Conservation (phyloP, 1,284 basidiomycete species). For the Ganoderma boninense region DNA sequence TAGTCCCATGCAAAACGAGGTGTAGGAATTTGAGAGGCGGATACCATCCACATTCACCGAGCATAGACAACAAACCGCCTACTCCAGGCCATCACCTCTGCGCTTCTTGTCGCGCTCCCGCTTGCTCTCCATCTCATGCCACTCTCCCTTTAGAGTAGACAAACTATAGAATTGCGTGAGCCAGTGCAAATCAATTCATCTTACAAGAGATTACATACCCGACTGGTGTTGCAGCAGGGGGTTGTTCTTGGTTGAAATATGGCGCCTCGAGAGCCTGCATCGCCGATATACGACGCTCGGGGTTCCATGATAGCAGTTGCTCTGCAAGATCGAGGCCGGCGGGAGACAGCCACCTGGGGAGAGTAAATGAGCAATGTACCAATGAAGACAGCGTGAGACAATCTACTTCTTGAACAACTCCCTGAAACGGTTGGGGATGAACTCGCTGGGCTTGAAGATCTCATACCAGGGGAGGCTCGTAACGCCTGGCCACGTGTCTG, state of each 20-base stretch:
- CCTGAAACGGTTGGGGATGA: conserved; percentile 76
- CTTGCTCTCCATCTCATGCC: conserved; percentile 95
- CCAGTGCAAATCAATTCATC: neutral
- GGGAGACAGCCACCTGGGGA: conserved; percentile 80
- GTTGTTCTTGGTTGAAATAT: conserved; percentile 88
- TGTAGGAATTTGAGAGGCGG: neutral
- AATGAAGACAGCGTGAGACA: neutral
- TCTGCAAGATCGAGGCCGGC: conserved; percentile 89
- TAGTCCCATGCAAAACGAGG: conserved; percentile 21
- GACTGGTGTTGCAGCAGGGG: conserved; percentile 75
- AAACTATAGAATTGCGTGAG: conserved; percentile 55
- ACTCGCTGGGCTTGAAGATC: conserved; percentile 89
- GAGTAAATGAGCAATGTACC: conserved; percentile 8
- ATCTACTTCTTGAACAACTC: conserved; percentile 83
- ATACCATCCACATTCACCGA: neutral
- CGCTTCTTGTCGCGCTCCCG: conserved; percentile 83
- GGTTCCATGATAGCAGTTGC: conserved; percentile 85
- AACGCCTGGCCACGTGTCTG: conserved; percentile 86
- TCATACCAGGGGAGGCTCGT: conserved; percentile 96
- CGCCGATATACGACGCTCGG: conserved; percentile 80
- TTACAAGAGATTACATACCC: conserved; percentile 65
- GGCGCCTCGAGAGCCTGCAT: conserved; percentile 79
- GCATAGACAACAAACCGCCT: conserved; percentile 20
- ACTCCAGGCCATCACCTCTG: conserved; percentile 54
- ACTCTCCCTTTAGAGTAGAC: conserved; percentile 86